phyloP scores from a whole-genome alignment of 495 filamentous ascomycete genomes.

The Aspergillus indologenus region DNA sequence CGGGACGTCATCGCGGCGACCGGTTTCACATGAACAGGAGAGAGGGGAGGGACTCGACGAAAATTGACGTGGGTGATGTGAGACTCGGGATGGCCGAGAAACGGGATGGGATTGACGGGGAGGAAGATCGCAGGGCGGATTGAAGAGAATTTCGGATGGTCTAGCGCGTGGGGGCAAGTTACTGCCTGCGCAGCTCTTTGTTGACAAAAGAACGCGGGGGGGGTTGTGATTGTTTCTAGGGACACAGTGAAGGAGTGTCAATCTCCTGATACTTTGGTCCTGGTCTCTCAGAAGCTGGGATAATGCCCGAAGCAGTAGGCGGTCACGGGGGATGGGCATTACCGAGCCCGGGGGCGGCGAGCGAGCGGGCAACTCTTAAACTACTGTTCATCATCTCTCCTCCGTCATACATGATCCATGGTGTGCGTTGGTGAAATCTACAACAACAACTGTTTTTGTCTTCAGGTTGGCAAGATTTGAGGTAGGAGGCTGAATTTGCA shows the following conservation, averaged over 20 bases:
- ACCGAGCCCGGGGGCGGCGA: not conserved
- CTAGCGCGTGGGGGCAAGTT: not conserved
- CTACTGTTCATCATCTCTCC: not conserved
- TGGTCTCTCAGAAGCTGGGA: constrained; percentile 28
- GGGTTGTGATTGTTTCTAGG: constrained; percentile 8
- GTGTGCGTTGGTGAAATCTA: not conserved
- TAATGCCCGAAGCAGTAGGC: constrained; percentile 26
- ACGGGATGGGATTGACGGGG: constrained; percentile 4
- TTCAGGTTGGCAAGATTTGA: not conserved
- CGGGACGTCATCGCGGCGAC: constrained; percentile 73
- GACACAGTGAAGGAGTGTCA: constrained; percentile 9
- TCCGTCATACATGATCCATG: not conserved
- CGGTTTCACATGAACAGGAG: constrained; percentile 16
- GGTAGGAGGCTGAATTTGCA: not conserved
- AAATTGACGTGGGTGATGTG: too few species aligned
- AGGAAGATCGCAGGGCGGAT: constrained; percentile 10
- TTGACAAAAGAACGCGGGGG: constrained; percentile 6
- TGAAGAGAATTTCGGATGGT: not conserved
- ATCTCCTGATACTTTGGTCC: constrained; percentile 21
- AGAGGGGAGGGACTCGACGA: not conserved
- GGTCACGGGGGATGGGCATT: constrained; percentile 14
- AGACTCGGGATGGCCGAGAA: too few species aligned
- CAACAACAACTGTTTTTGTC: not conserved
- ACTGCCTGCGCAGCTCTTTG: constrained; percentile 12
- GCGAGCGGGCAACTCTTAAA: not conserved